Percentiles rank a stretch among this genome's conserved stretches.
Evolutionary conservation across 169 alveolate genomes (phyloP).

Genomic region (Cyclospora cayetanensis): DNA sequence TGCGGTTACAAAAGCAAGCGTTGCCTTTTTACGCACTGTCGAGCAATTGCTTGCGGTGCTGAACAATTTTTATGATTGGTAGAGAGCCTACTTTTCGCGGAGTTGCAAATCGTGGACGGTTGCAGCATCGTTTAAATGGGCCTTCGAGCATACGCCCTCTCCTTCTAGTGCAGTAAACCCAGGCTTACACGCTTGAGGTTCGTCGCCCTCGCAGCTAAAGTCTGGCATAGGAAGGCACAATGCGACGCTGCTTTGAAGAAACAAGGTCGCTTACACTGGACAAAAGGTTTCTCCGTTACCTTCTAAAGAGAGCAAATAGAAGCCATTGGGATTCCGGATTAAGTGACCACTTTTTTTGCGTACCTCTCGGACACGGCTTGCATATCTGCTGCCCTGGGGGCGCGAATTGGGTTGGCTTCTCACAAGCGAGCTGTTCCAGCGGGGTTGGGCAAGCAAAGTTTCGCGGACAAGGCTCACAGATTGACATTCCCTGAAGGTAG

Average conservation of each 20-base stretch:
- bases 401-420: conserved; percentile 32
- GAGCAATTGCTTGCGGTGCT: too few species aligned
- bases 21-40: too few species aligned
- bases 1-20: too few species aligned
- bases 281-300: too few species aligned
- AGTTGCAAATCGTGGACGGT: neutral
- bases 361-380: conserved; percentile 42
- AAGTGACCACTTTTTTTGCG: neutral
- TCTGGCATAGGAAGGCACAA: neutral
- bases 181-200: conserved; percentile 21
- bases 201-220: neutral
- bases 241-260: too few species aligned
- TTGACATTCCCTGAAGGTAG: neutral
- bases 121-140: neutral
- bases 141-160: neutral
- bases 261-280: too few species aligned
- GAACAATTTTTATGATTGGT: neutral
- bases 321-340: neutral
- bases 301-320: too few species aligned
- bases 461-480: neutral
- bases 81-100: conserved; percentile 4
- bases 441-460: conserved; percentile 46
- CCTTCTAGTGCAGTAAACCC: conserved; percentile 25
- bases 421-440: conserved; percentile 25
- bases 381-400: conserved; percentile 38